Conservation (phyloP, 805 yeast species). For the Kregervanrija delftensis region DNA sequence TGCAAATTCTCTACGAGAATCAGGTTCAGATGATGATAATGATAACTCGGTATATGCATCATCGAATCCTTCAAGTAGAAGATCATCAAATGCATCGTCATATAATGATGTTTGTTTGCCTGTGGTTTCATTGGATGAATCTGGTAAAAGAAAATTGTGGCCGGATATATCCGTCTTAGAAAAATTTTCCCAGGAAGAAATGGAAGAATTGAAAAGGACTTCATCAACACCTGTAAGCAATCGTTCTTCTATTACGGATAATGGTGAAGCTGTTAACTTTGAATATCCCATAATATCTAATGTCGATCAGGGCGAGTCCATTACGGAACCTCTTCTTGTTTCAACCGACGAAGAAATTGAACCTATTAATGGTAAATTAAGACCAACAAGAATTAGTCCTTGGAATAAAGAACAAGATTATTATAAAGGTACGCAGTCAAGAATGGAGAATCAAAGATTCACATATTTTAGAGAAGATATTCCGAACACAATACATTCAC, state of each 20-base stretch:
- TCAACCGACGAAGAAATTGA: slow-evolving; percentile 49
- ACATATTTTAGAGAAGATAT: slow-evolving; percentile 90
- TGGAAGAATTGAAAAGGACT: slow-evolving; percentile 26
- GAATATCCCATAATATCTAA: slow-evolving; percentile 29
- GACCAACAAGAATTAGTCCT: slow-evolving; percentile 72
- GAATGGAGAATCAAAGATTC: slow-evolving; percentile 57
- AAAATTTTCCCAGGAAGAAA: slow-evolving; percentile 72
- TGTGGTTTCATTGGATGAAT: slow-evolving; percentile 43
- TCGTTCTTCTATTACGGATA: slow-evolving; percentile 12
- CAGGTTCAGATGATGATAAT: slow-evolving; percentile 10
- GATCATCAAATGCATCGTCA: slow-evolving; percentile 62
- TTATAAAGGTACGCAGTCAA: slow-evolving; percentile 12
- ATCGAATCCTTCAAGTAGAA: slow-evolving; percentile 60
- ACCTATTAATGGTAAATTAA: slow-evolving; percentile 51
- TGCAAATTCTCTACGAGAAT: slow-evolving; percentile 1
- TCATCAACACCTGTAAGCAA: slow-evolving; percentile 22
- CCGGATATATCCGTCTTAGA: slow-evolving; percentile 75
- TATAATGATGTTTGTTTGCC: slow-evolving; percentile 92
- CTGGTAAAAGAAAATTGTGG: slow-evolving; percentile 47
- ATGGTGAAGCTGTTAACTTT: slow-evolving; percentile 29
- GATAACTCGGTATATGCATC: slow-evolving; percentile 26
- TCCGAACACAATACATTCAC: slow-evolving; percentile 84
- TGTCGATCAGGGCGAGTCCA: slow-evolving; percentile 22
- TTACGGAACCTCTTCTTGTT: slow-evolving; percentile 18
- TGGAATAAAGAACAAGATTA: slow-evolving; percentile 42